Evolutionary conservation across 805 yeast species (phyloP).

Genomic region (Wickerhamomyces rabaulensis): DNA sequence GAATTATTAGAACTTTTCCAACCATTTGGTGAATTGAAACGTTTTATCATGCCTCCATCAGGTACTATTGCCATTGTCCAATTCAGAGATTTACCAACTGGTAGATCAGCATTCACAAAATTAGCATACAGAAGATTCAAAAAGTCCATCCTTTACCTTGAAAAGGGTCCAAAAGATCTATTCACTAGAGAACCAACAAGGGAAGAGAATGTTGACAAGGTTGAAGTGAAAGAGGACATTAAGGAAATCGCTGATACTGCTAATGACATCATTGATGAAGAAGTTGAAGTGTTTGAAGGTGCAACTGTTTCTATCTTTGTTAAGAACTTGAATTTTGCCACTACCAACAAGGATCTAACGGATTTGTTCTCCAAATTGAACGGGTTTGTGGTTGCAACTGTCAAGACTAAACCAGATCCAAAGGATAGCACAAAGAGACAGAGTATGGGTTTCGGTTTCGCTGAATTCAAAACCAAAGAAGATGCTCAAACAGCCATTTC

Average conservation of each 20-base stretch:
- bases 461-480: slow-evolving; percentile 74
- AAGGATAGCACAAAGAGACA: slow-evolving; percentile 57
- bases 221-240: slow-evolving; percentile 25
- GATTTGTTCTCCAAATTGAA: slow-evolving; percentile 61
- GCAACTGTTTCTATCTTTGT: slow-evolving; percentile 86
- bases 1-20: slow-evolving; percentile 81
- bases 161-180: slow-evolving; percentile 86
- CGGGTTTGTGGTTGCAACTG: slow-evolving; percentile 79
- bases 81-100: slow-evolving; percentile 75
- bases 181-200: slow-evolving; percentile 54
- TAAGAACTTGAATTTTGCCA: slow-evolving; percentile 85
- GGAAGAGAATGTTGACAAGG: slow-evolving; percentile 21
- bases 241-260: slow-evolving; percentile 19
- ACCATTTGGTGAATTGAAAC: slow-evolving; percentile 71
- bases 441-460: slow-evolving; percentile 98
- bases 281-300: slow-evolving; percentile 45
- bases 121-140: slow-evolving; percentile 85
- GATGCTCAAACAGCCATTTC: slow-evolving; percentile 74
- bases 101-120: slow-evolving; percentile 84
- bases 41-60: slow-evolving; percentile 90
- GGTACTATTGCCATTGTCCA: slow-evolving; percentile 95
- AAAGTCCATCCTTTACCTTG: slow-evolving; percentile 81
- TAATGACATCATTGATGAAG: slow-evolving; percentile 28
- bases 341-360: slow-evolving; percentile 53
- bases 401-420: slow-evolving; percentile 86